Conservation (phyloP, 2,329 filamentous ascomycete species). For the Ceratocystis papillata region DNA sequence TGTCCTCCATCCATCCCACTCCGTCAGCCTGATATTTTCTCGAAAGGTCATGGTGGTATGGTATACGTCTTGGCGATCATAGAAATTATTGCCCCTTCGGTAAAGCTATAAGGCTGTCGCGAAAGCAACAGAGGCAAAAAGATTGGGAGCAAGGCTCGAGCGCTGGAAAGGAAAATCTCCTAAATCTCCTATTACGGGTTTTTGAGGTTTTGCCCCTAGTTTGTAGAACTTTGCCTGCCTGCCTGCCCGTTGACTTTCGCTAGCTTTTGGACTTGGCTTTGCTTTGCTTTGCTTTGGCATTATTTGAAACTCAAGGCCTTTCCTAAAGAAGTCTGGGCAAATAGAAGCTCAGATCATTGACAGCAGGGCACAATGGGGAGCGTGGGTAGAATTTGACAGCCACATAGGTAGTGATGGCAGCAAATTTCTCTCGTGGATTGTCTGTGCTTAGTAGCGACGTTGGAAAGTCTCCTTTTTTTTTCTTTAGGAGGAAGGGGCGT, state of each 20-base stretch:
- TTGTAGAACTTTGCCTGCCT: background rate
- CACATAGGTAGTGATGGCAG: conserved; percentile 7
- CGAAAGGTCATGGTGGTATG: background rate
- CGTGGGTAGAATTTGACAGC: conserved; percentile 6
- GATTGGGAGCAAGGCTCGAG: conserved; percentile 8
- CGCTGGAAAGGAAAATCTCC: background rate
- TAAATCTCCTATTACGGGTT: conserved; percentile 11
- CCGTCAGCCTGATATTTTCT: background rate
- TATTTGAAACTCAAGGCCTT: background rate
- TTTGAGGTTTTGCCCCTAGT: background rate
- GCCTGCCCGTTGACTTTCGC: background rate
- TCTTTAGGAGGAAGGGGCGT: background rate
- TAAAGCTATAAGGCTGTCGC: conserved; percentile 12
- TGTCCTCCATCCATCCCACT: background rate
- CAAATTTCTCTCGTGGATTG: conserved; percentile 3
- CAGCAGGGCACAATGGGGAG: conserved; percentile 8
- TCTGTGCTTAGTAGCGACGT: background rate
- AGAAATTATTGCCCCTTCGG: conserved; percentile 2
- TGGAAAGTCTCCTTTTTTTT: background rate
- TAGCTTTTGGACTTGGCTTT: background rate
- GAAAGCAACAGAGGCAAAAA: conserved; percentile 10
- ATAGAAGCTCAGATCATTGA: conserved; percentile 8
- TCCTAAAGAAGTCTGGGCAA: background rate
- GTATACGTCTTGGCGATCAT: conserved; percentile 8
- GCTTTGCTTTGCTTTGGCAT: background rate